Conservation (phyloP, 2,329 filamentous ascomycete genomes). For the Chaetomium globosum region DNA sequence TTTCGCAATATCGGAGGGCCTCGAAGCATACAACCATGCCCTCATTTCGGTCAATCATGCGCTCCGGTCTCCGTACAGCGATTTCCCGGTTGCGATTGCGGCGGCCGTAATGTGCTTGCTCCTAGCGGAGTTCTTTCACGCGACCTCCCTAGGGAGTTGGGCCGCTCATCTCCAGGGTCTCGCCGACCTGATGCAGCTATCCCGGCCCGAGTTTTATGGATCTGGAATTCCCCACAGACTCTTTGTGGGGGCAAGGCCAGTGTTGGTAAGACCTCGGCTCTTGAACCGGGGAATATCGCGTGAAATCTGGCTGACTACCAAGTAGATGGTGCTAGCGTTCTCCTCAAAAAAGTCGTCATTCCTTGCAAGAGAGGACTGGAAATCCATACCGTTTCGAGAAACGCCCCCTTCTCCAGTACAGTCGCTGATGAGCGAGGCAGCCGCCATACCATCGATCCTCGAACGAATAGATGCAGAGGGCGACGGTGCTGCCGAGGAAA, state of each 20-base stretch:
- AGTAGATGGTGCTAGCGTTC: constrained; percentile 41
- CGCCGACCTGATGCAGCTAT: constrained; percentile 41
- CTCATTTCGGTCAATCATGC: constrained; percentile 38
- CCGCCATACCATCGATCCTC: constrained; percentile 39
- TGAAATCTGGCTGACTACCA: not conserved
- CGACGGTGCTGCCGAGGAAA: not conserved
- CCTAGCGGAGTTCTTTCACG: constrained; percentile 42
- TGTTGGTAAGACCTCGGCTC: constrained; percentile 40
- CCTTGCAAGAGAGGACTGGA: constrained; percentile 40
- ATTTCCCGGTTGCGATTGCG: constrained; percentile 36
- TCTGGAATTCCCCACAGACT: constrained; percentile 44
- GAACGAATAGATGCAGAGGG: constrained; percentile 26
- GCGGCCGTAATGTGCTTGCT: constrained; percentile 45
- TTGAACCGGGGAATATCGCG: not conserved
- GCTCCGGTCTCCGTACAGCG: constrained; percentile 23
- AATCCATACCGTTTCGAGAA: constrained; percentile 39
- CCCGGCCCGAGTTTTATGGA: constrained; percentile 39
- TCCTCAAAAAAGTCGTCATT: constrained; percentile 40
- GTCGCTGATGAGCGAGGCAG: constrained; percentile 39
- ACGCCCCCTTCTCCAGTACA: constrained; percentile 41
- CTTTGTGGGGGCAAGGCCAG: constrained; percentile 47
- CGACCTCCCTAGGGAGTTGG: constrained; percentile 37
- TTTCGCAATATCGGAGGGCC: constrained; percentile 35
- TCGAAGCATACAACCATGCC: constrained; percentile 40
- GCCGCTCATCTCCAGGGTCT: constrained; percentile 44